Evolutionary conservation across 2,329 filamentous ascomycete species (phyloP).

Genomic region (Verticillium tricorpus): DNA sequence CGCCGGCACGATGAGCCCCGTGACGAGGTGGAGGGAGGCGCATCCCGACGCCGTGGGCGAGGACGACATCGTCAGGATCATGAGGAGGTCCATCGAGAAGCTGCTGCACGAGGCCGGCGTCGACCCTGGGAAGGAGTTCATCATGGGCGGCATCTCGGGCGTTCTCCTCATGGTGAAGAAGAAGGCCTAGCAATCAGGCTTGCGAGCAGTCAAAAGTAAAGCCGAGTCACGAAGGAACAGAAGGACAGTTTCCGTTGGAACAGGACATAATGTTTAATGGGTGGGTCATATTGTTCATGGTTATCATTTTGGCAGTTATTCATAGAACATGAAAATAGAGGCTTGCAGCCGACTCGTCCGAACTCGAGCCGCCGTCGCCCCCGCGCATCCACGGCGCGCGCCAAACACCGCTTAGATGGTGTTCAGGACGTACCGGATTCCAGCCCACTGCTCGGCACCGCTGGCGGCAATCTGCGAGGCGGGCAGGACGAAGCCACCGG

Average conservation of each 20-base stretch:
- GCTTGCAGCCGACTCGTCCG: not conserved
- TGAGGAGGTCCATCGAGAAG: slow-evolving; percentile 19
- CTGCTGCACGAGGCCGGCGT: slow-evolving; percentile 28
- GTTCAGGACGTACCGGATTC: slow-evolving; percentile 25
- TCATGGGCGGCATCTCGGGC: slow-evolving; percentile 18
- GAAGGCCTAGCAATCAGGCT: slow-evolving; percentile 2
- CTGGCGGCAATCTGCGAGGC: slow-evolving; percentile 30
- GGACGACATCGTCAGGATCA: slow-evolving; percentile 27
- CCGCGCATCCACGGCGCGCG: not conserved
- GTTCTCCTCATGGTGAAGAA: slow-evolving; percentile 26
- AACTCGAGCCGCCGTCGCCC: not conserved
- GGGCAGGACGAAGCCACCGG: slow-evolving; percentile 32
- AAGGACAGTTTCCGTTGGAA: not conserved
- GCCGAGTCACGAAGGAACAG: not conserved
- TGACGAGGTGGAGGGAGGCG: slow-evolving; percentile 39
- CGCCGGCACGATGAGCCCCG: slow-evolving; percentile 31
- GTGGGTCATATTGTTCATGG: not conserved
- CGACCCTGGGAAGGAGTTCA: slow-evolving; percentile 24
- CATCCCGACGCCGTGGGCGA: slow-evolving; percentile 34
- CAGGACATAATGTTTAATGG: not conserved
- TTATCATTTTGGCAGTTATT: not conserved
- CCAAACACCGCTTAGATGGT: slow-evolving; percentile 5
- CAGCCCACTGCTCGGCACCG: slow-evolving; percentile 29
- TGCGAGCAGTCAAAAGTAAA: not conserved
- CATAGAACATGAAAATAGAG: not conserved